Conservation (phyloP, 2,329 filamentous ascomycete species). For the Botrytis fabae region DNA sequence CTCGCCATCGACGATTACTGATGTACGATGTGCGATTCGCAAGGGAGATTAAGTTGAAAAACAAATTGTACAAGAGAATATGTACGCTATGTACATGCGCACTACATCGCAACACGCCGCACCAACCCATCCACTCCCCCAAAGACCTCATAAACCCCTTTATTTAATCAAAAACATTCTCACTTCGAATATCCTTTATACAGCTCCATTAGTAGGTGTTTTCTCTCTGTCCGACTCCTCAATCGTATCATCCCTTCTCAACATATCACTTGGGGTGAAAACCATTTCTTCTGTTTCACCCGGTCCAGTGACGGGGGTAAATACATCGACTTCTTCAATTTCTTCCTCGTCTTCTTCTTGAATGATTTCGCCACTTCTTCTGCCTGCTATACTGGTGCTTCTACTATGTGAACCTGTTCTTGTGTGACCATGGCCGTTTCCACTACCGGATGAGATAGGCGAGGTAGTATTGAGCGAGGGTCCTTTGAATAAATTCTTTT, state of each 20-base stretch:
- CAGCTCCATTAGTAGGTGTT: conserved; percentile 21
- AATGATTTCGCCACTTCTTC: conserved; percentile 72
- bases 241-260: conserved; percentile 12
- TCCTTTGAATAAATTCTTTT: conserved; percentile 79
- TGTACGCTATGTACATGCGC: conserved; percentile 18
- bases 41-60: not conserved
- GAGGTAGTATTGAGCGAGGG: conserved; percentile 58
- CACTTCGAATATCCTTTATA: not conserved
- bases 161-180: not conserved
- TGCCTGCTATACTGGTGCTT: conserved; percentile 63
- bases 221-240: conserved; percentile 21
- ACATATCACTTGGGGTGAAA: conserved; percentile 28
- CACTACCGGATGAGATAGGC: conserved; percentile 31
- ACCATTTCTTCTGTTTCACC: conserved; percentile 38
- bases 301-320: conserved; percentile 49
- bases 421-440: conserved; percentile 37
- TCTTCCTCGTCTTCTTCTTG: conserved; percentile 28
- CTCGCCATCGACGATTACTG: conserved; percentile 2
- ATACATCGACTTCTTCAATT: conserved; percentile 47
- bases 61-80: conserved; percentile 17
- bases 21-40: not conserved
- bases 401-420: conserved; percentile 47
- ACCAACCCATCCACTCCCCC: not conserved
- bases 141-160: conserved; percentile 8
- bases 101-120: not conserved